A percentile compares a stretch with the other conserved stretches of the same genome.
phyloP scores from a whole-genome alignment of 768 basidiomycete genomes.

The Udeniomyces megalosporus region DNA sequence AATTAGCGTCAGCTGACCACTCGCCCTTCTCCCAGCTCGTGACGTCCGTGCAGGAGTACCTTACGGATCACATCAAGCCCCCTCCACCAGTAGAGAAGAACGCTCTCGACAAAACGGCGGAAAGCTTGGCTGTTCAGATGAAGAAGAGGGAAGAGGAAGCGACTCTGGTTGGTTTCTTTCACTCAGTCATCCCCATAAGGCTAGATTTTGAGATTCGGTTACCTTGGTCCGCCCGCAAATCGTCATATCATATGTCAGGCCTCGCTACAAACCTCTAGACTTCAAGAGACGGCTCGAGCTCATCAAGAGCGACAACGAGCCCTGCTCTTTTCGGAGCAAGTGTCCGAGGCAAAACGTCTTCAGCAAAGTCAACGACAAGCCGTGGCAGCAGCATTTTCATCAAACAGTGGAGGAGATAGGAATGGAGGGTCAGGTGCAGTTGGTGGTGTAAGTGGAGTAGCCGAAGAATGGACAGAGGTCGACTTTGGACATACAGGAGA shows the following conservation, averaged over 20 bases:
- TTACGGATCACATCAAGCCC: background rate
- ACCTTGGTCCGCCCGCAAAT: no score
- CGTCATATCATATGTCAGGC: background rate
- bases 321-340: background rate
- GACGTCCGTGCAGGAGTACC: background rate
- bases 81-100: background rate
- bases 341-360: conserved; percentile 5
- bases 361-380: background rate
- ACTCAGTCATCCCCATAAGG: background rate
- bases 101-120: background rate
- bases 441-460: background rate
- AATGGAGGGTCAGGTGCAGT: background rate
- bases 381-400: background rate
- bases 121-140: conserved; percentile 4
- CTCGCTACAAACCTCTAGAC: background rate
- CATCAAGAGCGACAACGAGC: background rate
- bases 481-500: background rate
- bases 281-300: background rate
- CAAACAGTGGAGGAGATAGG: background rate
- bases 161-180: background rate
- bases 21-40: background rate
- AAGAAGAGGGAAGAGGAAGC: conserved; percentile 9
- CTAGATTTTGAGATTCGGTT: background rate
- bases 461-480: background rate
- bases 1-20: background rate